Percentiles rank a stretch among this genome's conserved stretches.
Evolutionary conservation across 106 monocot species (phyloP).

Genomic region (Cymbidium sinense): DNA sequence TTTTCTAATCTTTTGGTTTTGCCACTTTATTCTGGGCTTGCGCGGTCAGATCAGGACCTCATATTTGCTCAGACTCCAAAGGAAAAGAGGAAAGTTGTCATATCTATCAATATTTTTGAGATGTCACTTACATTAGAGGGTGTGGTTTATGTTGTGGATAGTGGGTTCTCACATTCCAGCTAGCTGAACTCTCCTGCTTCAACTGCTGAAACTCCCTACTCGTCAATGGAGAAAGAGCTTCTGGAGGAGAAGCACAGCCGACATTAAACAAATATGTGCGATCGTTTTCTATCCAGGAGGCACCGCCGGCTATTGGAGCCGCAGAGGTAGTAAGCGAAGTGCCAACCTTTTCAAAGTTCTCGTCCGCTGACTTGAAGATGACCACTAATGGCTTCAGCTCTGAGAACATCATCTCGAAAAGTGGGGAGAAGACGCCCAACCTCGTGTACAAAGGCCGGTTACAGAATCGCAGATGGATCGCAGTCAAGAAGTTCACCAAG

Average conservation of each 20-base stretch:
- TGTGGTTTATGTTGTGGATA: too few species aligned
- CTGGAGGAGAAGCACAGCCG: conserved; percentile 27
- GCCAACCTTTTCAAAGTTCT: conserved; percentile 64
- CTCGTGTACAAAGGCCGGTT: too few species aligned
- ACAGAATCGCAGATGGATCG: conserved; percentile 58
- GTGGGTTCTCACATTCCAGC: too few species aligned
- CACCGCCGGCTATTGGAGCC: not conserved
- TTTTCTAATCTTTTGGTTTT: too few species aligned
- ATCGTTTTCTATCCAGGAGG: conserved; percentile 18
- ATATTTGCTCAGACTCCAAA: too few species aligned
- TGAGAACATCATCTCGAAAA: conserved; percentile 87
- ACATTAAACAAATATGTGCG: conserved; percentile 16
- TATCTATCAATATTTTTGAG: too few species aligned
- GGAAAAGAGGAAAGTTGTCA: too few species aligned
- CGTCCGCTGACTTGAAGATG: conserved; percentile 49
- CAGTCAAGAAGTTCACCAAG: conserved; percentile 96
- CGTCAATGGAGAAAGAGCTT: conserved; percentile 20
- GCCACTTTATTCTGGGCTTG: too few species aligned
- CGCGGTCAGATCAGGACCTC: too few species aligned
- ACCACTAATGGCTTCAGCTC: conserved; percentile 67
- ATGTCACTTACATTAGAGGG: too few species aligned
- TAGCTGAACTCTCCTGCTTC: too few species aligned
- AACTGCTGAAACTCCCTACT: too few species aligned
- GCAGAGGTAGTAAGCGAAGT: conserved; percentile 26
- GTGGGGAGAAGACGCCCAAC: conserved; percentile 84